A percentile compares a stretch with the other conserved stretches of the same genome.
Evolutionary conservation across 2,329 filamentous ascomycete genomes (phyloP).

Genomic region (Graphilbum sp.): DNA sequence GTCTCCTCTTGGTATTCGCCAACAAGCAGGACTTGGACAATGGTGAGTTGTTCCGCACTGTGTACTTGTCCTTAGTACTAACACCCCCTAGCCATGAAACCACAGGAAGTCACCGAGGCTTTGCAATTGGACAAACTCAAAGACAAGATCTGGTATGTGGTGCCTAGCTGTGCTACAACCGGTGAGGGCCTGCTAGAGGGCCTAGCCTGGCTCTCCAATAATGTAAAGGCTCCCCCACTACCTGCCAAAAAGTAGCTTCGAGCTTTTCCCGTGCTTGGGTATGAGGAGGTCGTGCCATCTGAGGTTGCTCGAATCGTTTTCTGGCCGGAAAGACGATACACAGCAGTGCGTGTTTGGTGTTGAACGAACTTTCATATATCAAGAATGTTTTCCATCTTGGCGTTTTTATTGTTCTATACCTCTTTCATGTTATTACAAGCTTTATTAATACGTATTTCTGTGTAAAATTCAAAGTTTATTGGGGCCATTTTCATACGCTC

Average conservation of each 20-base stretch:
- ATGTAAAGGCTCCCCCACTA: constrained; percentile 51
- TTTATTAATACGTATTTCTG: neutral
- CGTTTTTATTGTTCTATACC: neutral
- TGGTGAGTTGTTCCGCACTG: constrained; percentile 29
- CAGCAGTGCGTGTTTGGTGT: neutral
- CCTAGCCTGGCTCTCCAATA: constrained; percentile 69
- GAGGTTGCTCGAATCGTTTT: too few relatives aligned
- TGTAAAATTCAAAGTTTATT: too few relatives aligned
- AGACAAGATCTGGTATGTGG: constrained; percentile 74
- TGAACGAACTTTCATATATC: too few relatives aligned
- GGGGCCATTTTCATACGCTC: neutral
- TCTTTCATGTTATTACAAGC: neutral
- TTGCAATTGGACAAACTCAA: constrained; percentile 63
- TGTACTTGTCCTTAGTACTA: neutral
- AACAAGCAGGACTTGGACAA: constrained; percentile 96
- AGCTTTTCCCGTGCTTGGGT: too few relatives aligned
- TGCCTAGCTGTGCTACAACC: constrained; percentile 66
- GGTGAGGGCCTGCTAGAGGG: constrained; percentile 71
- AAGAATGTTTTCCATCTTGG: constrained; percentile 2
- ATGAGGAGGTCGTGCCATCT: too few relatives aligned
- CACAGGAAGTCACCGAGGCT: constrained; percentile 62
- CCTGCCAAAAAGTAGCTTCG: constrained; percentile 32
- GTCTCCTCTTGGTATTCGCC: constrained; percentile 84
- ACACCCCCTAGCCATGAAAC: constrained; percentile 48
- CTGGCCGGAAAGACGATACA: too few relatives aligned